Evolutionary conservation across 768 basidiomycete genomes (phyloP), one percentile per base, ranked within the genome.

Genomic region (Lentinula aciculospora): DNA sequence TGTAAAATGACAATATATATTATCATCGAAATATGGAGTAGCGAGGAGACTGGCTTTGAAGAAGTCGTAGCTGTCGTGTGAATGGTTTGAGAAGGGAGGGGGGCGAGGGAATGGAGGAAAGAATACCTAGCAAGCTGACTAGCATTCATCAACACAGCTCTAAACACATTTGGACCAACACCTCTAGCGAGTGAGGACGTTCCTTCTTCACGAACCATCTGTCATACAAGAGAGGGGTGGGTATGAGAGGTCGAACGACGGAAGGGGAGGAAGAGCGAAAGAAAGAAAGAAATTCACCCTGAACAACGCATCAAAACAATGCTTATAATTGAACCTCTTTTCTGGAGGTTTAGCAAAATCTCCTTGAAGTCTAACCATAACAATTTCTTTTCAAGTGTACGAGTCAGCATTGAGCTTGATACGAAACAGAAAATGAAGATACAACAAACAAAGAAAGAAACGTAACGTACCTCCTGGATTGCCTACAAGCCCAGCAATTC

Each of bases 191-290:
- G 82, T 0, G 90, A 89, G 0, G 86, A 87, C 15, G 76, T 60
- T 3, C 93, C 93, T 71, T 96, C 93, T 69, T 95, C 92, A 1
- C 84, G 80, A 10, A 93, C 82, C 90, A 96, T 95, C 86, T 91
- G 62, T 17, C n/a, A 47, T 17, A 32, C 23, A 36, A 54, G 31
- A 47, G 34, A 28, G 51, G 54, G 46, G 31, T 63, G 15, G 62
- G 49, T 60, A 32, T 7, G 9, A 28, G n/a, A n/a, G n/a, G n/a
- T n/a, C 8, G 9, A 17, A 21, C 17, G 40, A 42, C n/a, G n/a
- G 3, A 40, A 17, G 3, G 53, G 2, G 17, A 53, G n/a, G 31
- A 34, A 27, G 5, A 36, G 36, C n/a, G 34, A 36, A 51, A 4
- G 28, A 23, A 51, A 9, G 28, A 37, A 46, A n/a, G n/a, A 45